phyloP scores from a whole-genome alignment of 2,329 filamentous ascomycete genomes.

The Calonectria fujianensis region DNA sequence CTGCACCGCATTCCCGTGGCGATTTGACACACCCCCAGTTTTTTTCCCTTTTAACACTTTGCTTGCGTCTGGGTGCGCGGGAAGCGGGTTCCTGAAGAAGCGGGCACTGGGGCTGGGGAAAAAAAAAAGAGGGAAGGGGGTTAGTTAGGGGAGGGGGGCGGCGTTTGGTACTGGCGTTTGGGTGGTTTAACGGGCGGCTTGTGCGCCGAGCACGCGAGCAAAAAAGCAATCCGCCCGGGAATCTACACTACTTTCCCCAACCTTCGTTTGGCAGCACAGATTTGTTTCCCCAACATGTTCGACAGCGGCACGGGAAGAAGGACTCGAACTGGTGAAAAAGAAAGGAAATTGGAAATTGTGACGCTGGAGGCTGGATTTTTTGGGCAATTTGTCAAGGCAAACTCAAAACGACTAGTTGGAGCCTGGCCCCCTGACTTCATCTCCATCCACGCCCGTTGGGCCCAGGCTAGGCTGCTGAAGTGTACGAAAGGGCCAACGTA shows the following conservation, averaged over 20 bases:
- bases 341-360: constrained; percentile 37
- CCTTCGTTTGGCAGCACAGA: background rate
- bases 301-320: constrained; percentile 29
- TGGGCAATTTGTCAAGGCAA: constrained; percentile 43
- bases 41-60: constrained; percentile 7
- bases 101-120: constrained; percentile 15
- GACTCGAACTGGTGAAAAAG: constrained; percentile 32
- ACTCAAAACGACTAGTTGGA: constrained; percentile 26
- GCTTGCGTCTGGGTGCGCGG: constrained; percentile 15
- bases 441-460: constrained; percentile 21
- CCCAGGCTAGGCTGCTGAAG: constrained; percentile 19
- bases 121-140: background rate
- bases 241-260: background rate
- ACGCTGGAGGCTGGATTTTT: constrained; percentile 29
- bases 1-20: constrained; percentile 15
- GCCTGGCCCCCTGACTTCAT: constrained; percentile 29
- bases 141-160: background rate
- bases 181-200: constrained; percentile 14
- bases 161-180: background rate
- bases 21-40: constrained; percentile 27
- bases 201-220: constrained; percentile 24
- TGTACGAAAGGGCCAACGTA: constrained; percentile 25
- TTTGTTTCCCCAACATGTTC: background rate
- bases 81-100: constrained; percentile 20
- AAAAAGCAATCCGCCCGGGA: constrained; percentile 22